phyloP scores from a whole-genome alignment of 176 grass and related monocot species.

The Oryza officinalis region DNA sequence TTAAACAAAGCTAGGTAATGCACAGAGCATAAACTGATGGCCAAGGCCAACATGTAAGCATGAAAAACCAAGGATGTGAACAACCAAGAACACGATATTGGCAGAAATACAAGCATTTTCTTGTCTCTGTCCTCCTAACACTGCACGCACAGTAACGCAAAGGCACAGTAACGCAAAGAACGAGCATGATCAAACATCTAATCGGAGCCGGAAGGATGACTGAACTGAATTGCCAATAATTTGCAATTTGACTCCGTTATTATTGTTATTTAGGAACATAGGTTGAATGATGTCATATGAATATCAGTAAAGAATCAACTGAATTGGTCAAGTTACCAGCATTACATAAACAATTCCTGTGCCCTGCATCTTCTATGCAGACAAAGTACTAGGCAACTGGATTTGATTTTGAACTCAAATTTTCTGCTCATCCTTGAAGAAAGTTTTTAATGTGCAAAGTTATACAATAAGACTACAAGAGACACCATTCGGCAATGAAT shows the following conservation, averaged over 20 bases:
- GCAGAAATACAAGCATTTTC: neutral
- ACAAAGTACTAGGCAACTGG: neutral
- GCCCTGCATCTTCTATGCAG: neutral
- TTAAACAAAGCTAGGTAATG: neutral
- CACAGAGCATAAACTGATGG: neutral
- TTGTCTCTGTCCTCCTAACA: neutral
- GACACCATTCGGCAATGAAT: neutral
- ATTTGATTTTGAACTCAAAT: neutral
- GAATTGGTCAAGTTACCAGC: neutral
- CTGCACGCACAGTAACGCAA: too few species aligned
- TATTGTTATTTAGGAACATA: constrained; percentile 3
- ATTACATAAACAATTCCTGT: neutral
- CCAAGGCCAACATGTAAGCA: neutral
- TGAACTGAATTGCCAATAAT: neutral
- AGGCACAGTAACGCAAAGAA: too few species aligned
- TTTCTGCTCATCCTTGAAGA: neutral
- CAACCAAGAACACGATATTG: neutral
- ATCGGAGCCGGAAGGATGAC: neutral
- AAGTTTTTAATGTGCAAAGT: neutral
- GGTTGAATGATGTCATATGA: neutral
- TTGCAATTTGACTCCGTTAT: neutral
- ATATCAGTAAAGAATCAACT: neutral
- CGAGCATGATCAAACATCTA: neutral
- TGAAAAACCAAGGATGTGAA: neutral
- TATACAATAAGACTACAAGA: neutral